Evolutionary conservation across 495 filamentous ascomycete species (phyloP), one percentile per base, ranked within the genome.

Genomic region (Penicillium flavigenum): DNA sequence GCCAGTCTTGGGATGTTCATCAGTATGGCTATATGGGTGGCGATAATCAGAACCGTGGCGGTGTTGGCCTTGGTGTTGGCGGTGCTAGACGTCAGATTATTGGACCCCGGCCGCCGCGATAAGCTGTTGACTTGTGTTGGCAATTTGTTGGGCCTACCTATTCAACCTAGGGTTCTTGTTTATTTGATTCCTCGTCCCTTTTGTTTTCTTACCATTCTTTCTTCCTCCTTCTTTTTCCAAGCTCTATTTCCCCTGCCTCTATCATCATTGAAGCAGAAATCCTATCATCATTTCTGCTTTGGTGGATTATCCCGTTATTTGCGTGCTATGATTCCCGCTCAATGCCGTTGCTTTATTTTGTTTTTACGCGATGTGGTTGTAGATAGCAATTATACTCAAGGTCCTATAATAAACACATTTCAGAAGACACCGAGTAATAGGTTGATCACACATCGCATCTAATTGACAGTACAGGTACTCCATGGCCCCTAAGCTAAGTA

Each of bases 11-110:
- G 90, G 90, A 96, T 64, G 88, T 94, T 11, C 85, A 89, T 63
- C 91, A 96, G 73, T 96, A 92, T 60, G 91, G 91, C 8, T 96
- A 83, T 63, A 81, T 90, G 29, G 90, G 91, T 19, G 91, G 91
- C 6, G 91, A 96, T 66, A 85, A 81, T 57, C 89, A 93, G 81
- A 93, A 92, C 68, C 79, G 79, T 45, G 89, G 88, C 0, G 77
- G 72, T 2, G 73, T 79, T 56, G 90, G 90, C 1, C 83, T 95
- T 44, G 87, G 87, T 14, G 68, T 84, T 62, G 85, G 86, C 27
- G 88, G 88, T 27, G 74, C 76, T 3, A 78, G 88, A 65, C 83
- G 90, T 58, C 90, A 92, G 76, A 91, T 96, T 68, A 88, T 91
- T 38, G 86, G 86, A 8, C 90, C 90, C 6, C 76, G 90, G 59